Base-by-base conservation (phyloP, 768 basidiomycete genomes). In the Lentinus brumalis region DNA sequence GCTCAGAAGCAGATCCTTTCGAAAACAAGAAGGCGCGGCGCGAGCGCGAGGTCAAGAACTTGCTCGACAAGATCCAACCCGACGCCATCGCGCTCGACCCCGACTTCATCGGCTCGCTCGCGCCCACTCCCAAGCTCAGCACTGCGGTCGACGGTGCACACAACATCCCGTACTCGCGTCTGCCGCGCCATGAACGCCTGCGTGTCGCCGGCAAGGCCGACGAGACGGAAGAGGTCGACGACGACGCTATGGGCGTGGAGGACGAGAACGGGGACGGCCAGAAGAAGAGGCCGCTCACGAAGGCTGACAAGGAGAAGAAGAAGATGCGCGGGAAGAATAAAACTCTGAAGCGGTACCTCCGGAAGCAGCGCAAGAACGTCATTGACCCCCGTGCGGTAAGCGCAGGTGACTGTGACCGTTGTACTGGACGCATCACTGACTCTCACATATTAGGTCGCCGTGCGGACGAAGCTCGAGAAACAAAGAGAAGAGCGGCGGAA, bases 361-460 rank as follows among this genome's bases (percentile, higher is more conserved):
- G 92, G 68, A 97, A 95, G 78, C 91, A 96, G 74, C 86, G 93
- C 72, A 94, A 96, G 80, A 97, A 98, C 69, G 92, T 98, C 50
- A 85, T 98, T 63, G 95, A 98, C 71, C 92, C 93, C 26, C 81
- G 83, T 26, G 81, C 83, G 26, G 90, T 92, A 57, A 56, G 83
- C 26, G 5, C 21, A 30, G 3, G 77, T 49, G 31, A 9, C 15
- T 42, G 5, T 7, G 12, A 31, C 35, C 31, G 67, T 56, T 67
- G 45, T 52, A 15, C 31, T 16, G 14, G 16, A 15, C 12, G 9
- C 30, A n/a, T 50, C 40, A 3, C 76, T 67, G 70, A 79, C 26
- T 65, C 74, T 35, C 73, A 73, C 59, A 66, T 40, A 58, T 70
- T 68, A 83, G 73, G 77, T 83, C 40, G 78, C 80, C 3, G 70